These are phyloP conservation scores for Chalciporus sp. DNA, from an alignment of 1,284 basidiomycete genomes.

Conservation along the genomic window DNA sequence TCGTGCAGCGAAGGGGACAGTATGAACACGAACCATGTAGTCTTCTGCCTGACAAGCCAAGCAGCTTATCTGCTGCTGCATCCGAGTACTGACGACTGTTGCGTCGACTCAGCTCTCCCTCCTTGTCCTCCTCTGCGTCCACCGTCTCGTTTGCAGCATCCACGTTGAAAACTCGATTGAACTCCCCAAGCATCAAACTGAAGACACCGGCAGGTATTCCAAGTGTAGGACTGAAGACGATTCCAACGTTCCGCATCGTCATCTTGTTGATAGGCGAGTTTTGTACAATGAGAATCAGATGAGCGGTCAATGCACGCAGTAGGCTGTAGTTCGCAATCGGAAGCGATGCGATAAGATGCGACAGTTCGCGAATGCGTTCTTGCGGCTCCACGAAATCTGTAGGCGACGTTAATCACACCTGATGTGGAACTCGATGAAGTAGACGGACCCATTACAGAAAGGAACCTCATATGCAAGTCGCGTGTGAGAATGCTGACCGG, in stretches of 20 bases:
- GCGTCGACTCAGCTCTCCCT: constrained; percentile 51
- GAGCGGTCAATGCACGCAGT: constrained; percentile 91
- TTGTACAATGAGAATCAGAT: constrained; percentile 93
- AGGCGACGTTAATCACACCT: constrained; percentile 11
- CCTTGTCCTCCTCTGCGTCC: constrained; percentile 37
- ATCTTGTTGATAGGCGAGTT: constrained; percentile 94
- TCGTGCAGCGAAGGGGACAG: constrained; percentile 12
- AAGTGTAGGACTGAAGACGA: constrained; percentile 95
- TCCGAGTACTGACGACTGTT: constrained; percentile 82
- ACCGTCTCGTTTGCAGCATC: constrained; percentile 46
- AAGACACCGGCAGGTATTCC: constrained; percentile 95
- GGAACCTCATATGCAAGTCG: constrained; percentile 85
- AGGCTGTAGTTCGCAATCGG: constrained; percentile 94
- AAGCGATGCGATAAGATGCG: constrained; percentile 82
- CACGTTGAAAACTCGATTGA: constrained; percentile 86
- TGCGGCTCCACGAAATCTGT: constrained; percentile 86
- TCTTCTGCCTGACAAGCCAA: constrained; percentile 70
- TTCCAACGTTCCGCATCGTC: constrained; percentile 98
- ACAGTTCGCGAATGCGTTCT: constrained; percentile 87
- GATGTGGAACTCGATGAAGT: constrained; percentile 5
- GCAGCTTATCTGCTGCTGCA: constrained; percentile 74
- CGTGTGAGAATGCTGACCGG: constrained; percentile 91
- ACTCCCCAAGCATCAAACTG: constrained; percentile 89
- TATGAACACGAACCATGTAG: constrained; percentile 53
- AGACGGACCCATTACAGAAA: constrained; percentile 85